Evolutionary conservation across 352 stramenopile genomes (phyloP), one percentile per base, ranked within the genome.

Genomic region (Globisporangium emineosum): DNA sequence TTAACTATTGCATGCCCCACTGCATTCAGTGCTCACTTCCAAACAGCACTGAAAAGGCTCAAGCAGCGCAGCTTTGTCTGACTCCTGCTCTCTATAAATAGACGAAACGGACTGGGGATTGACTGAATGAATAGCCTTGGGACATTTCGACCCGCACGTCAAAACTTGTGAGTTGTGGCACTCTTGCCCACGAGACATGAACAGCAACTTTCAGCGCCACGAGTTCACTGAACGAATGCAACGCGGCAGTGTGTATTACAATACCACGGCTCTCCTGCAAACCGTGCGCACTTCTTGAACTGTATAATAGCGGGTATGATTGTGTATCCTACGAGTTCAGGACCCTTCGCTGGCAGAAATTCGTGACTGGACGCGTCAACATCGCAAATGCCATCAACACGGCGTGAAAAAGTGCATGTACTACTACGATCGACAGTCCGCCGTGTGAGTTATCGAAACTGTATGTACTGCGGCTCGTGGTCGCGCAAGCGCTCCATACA

Each of bases 381-480:
- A 42, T 43, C 51, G 51, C n/a, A 9, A 2, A 19, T 40, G 43
- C n/a, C 43, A n/a, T 23, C 8, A 51, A 27, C 40, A 21, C 15
- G 8, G 6, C 50, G 15, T 17, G 50, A 25, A 37, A 30, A 56
- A 32, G 50, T 37, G 50, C 25, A 37, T 19, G 7, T 40, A 2
- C 15, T 21, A 33, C 50, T 37, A 29, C 17, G 3, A 19, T 27
- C 51, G 15, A 25, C 21, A 21, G 51, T 57, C 51, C 51, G 17
- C 51, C 51, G 51, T 27, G 51, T 25, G 29, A 57, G 51, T 42
- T 25, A 27, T 40, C 27, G 51, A 40, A 40, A 57, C 51, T 19
- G 51, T 32, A 57, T 57, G 43, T 27, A 51, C 15, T 21, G 8
- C 43, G 43, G 19, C 43, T 13, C 9, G n/a, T 51, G 7, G 19